Evolutionary conservation across 345 rosid species (phyloP), one percentile per base, ranked within the genome.

Genomic region (Alliaria petiolata): DNA sequence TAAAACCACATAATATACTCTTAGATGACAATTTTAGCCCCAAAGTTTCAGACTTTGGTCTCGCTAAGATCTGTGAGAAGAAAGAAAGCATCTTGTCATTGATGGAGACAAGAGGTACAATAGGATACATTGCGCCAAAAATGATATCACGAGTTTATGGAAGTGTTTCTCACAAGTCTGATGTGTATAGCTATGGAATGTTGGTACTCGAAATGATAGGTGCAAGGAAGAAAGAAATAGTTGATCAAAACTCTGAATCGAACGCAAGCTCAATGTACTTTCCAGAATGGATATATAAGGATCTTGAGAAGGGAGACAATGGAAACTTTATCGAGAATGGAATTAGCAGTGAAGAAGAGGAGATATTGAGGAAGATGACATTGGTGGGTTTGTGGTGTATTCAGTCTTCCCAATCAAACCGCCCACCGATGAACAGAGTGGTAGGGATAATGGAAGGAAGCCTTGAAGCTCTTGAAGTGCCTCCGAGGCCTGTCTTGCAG

Each of bases 131-230:
- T 44, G 85, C 89, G 26, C 85, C 84, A 0, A 81, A 83, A 38
- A 51, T 85, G 17, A 34, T 75, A 7, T 65, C 69, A 19, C 64
- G 78, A 54, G 22, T 57, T 43, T 69, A 76, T 6, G 85, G 85
- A 7, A 43, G 54, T 28, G 81, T 55, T 0, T 83, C 83, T 8
- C 53, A 80, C 56, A 80, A 85, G 20, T 78, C 83, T 0, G 82
- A 85, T 65, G 83, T 80, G 2, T 85, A 81, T 1, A 83, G 87
- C 44, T 83, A 83, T 7, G 85, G 85, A 38, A 85, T 81, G 84
- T 66, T 85, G 52, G 54, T 81, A n/a, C 67, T 81, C 0, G 74
- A 81, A n/a, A 81, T 85, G 74, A 66, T 83, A 36, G 79, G 81
- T 6, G 81, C 60, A 22, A 74, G 75, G 66, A n/a, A n/a, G n/a